Percentiles rank a stretch among this genome's conserved stretches.
These are phyloP conservation scores for Penicillium paxilli DNA, from an alignment of 495 filamentous ascomycete genomes.

Conservation along the genomic window DNA sequence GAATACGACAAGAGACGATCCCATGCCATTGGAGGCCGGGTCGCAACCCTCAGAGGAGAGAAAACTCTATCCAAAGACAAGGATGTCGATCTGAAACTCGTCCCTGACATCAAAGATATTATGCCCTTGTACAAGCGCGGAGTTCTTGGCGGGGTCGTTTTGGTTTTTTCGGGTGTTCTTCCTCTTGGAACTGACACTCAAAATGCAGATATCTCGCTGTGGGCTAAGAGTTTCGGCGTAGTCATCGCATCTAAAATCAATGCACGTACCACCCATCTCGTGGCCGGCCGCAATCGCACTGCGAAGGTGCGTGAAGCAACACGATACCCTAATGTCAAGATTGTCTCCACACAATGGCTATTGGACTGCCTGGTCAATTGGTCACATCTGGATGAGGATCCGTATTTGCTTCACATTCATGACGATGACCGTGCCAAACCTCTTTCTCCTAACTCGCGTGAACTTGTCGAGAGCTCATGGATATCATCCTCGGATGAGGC, in stretches of 20 bases:
- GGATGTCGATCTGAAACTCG: conserved; percentile 61
- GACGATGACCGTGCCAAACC: conserved; percentile 56
- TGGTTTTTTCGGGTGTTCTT: conserved; percentile 89
- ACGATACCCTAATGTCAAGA: conserved; percentile 72
- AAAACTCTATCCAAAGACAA: conserved; percentile 49
- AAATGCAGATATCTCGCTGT: conserved; percentile 78
- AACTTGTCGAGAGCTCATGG: conserved; percentile 38
- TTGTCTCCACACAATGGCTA: conserved; percentile 90
- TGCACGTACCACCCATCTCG: conserved; percentile 63
- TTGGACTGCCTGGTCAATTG: conserved; percentile 77
- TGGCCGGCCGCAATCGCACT: conserved; percentile 77
- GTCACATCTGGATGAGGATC: conserved; percentile 69
- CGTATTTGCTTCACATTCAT: conserved; percentile 68
- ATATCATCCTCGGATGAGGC: conserved; percentile 45
- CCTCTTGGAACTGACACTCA: conserved; percentile 75
- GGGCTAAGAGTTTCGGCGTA: conserved; percentile 84
- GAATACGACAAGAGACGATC: conserved; percentile 65
- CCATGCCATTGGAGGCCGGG: conserved; percentile 53
- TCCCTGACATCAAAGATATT: conserved; percentile 82
- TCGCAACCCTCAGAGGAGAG: conserved; percentile 59
- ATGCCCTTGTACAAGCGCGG: conserved; percentile 75
- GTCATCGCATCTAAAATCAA: conserved; percentile 60
- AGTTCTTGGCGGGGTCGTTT: conserved; percentile 65
- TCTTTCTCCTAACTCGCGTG: conserved; percentile 33
- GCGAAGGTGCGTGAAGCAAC: conserved; percentile 82